A percentile compares a stretch with the other conserved stretches of the same genome.
phyloP scores from a whole-genome alignment of 169 alveolate genomes.

The Eimeria mitis region DNA sequence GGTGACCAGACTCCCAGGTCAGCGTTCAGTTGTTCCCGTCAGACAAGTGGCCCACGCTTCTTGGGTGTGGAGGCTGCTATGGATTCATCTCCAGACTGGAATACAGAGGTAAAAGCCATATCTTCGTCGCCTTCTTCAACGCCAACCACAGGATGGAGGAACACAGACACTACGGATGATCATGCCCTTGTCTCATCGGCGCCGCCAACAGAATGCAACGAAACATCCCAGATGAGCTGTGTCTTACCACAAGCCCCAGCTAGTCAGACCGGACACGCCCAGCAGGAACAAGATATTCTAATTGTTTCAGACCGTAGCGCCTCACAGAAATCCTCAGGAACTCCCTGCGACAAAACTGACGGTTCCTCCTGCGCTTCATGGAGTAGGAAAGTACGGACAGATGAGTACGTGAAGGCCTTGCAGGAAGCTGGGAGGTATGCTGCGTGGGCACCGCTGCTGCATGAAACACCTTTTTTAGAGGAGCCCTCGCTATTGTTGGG shows the following conservation, averaged over 20 bases:
- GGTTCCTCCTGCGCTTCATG: not conserved
- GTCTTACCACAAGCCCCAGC: not conserved
- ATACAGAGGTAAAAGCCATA: not conserved
- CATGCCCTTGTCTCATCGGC: not conserved
- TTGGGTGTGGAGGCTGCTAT: not conserved
- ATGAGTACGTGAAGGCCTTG: constrained; percentile 38
- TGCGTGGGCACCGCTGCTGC: constrained; percentile 40
- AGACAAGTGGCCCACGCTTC: not conserved
- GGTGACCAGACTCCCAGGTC: not conserved
- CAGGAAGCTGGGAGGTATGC: constrained; percentile 19
- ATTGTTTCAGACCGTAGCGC: not conserved
- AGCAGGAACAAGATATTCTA: not conserved
- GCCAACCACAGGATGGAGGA: not conserved
- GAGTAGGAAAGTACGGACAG: not conserved
- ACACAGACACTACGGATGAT: not conserved
- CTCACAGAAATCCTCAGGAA: not conserved
- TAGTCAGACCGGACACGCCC: not conserved
- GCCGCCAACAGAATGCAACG: not conserved
- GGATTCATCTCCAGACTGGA: constrained; percentile 25
- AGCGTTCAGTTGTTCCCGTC: not conserved
- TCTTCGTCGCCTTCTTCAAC: not conserved
- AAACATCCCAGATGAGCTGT: not conserved
- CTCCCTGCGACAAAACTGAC: not conserved
- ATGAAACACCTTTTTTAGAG: not conserved
- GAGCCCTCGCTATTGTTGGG: constrained; percentile 24